phyloP scores from a whole-genome alignment of 768 basidiomycete genomes.

The Suillus americanus region DNA sequence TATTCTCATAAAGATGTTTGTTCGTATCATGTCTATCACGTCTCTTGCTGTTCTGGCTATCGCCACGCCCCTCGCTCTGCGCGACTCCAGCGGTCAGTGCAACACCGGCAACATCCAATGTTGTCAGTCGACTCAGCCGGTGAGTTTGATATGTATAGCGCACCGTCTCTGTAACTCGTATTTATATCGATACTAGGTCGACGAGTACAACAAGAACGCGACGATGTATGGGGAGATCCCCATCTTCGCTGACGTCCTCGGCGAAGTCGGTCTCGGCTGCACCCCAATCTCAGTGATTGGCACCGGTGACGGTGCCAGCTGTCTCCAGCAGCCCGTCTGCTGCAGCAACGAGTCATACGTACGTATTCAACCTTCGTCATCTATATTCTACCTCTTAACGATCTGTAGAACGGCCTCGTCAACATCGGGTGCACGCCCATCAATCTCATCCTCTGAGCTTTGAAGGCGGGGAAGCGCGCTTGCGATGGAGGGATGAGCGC shows the following conservation, averaged over 20 bases:
- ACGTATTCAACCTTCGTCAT: constrained; percentile 5
- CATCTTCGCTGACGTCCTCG: constrained; percentile 16
- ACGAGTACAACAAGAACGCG: constrained; percentile 5
- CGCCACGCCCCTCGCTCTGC: constrained; percentile 18
- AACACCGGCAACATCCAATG: constrained; percentile 20
- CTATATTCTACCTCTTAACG: background rate
- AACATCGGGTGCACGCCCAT: constrained; percentile 12
- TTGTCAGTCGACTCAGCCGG: constrained; percentile 20
- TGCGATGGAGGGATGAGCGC: background rate
- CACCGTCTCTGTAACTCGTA: background rate
- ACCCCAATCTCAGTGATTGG: constrained; percentile 21
- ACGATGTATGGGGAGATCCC: constrained; percentile 6
- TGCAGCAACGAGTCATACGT: constrained; percentile 21
- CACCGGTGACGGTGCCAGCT: constrained; percentile 17
- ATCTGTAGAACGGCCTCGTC: constrained; percentile 7
- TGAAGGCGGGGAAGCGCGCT: background rate
- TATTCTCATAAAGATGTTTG: constrained; percentile 18
- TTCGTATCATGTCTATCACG: constrained; percentile 19
- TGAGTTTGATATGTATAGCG: constrained; percentile 11
- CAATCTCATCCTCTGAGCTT: background rate
- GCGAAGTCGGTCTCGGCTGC: constrained; percentile 25
- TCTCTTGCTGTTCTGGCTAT: constrained; percentile 16
- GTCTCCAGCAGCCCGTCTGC: constrained; percentile 28
- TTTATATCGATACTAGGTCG: constrained; percentile 12
- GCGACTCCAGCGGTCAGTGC: constrained; percentile 10